phyloP scores from a whole-genome alignment of 352 stramenopile species.

The Globisporangium spinosum region DNA sequence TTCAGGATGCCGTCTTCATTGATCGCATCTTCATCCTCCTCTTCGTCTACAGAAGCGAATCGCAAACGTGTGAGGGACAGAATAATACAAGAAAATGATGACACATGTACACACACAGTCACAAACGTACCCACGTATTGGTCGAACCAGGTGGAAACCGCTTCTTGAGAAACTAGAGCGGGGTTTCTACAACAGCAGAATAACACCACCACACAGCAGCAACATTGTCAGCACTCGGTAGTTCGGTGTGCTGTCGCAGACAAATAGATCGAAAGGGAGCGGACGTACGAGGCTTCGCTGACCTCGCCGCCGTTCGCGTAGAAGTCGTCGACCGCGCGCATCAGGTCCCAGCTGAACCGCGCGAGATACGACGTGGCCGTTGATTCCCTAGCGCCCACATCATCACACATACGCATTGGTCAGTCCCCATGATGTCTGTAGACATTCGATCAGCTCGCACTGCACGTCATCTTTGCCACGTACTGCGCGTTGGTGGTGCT shows the following conservation, averaged over 20 bases:
- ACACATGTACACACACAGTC: not conserved
- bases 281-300: slow-evolving; percentile 9
- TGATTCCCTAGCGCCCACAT: slow-evolving; percentile 35
- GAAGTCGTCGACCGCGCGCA: slow-evolving; percentile 76
- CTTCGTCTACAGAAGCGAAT: slow-evolving; percentile 27
- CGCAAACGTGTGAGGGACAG: not conserved
- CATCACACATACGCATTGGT: not conserved
- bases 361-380: slow-evolving; percentile 71
- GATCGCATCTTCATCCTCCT: slow-evolving; percentile 58
- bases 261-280: slow-evolving; percentile 11
- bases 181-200: not conserved
- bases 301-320: slow-evolving; percentile 59
- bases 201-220: not conserved
- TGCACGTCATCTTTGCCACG: slow-evolving; percentile 6
- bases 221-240: not conserved
- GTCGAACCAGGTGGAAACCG: slow-evolving; percentile 65
- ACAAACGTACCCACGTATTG: slow-evolving; percentile 42
- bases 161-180: slow-evolving; percentile 17
- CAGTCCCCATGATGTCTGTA: not conserved
- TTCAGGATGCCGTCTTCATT: slow-evolving; percentile 75
- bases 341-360: slow-evolving; percentile 77
- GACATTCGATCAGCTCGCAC: not conserved
- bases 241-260: not conserved
- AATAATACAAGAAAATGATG: not conserved
- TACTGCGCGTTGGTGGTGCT: slow-evolving; percentile 74